Evolutionary conservation across 2,329 filamentous ascomycete genomes (phyloP).

Genomic region (Penicillium carneum): DNA sequence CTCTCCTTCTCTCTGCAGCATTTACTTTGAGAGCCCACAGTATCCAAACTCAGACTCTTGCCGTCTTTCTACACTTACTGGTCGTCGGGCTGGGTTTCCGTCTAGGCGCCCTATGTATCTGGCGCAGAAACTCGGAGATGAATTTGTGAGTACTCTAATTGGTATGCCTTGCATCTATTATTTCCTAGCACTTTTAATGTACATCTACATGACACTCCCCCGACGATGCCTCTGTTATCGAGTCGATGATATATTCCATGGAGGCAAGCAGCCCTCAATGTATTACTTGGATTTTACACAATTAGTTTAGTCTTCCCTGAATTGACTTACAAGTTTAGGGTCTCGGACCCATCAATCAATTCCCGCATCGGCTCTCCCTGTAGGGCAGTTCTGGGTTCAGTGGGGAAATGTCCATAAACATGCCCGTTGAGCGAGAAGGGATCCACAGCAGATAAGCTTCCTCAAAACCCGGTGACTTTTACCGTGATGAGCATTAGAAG

Average conservation of each 20-base stretch:
- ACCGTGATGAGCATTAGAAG: slow-evolving; percentile 7
- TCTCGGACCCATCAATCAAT: slow-evolving; percentile 32
- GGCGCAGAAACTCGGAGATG: slow-evolving; percentile 24
- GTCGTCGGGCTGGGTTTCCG: slow-evolving; percentile 54
- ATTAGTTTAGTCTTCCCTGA: background rate
- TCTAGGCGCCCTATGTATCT: slow-evolving; percentile 45
- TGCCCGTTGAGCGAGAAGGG: slow-evolving; percentile 2
- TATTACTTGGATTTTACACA: too few relatives aligned
- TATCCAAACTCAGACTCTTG: slow-evolving; percentile 47
- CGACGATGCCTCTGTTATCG: background rate
- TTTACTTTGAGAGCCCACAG: slow-evolving; percentile 62
- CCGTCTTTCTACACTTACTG: slow-evolving; percentile 58
- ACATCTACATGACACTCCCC: background rate
- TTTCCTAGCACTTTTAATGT: background rate
- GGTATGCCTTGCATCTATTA: background rate
- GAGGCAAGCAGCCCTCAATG: background rate
- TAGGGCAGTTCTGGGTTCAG: slow-evolving; percentile 17
- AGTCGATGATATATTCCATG: background rate
- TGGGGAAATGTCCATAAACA: background rate
- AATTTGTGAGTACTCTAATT: background rate
- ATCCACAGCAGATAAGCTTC: slow-evolving; percentile 6
- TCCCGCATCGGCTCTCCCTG: slow-evolving; percentile 28
- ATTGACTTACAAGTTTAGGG: slow-evolving; percentile 28
- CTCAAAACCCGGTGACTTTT: slow-evolving; percentile 22
- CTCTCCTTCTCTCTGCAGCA: slow-evolving; percentile 72